These are phyloP conservation scores for Filobasidium floriforme DNA, from an alignment of 768 basidiomycete species.

Conservation along the genomic window DNA sequence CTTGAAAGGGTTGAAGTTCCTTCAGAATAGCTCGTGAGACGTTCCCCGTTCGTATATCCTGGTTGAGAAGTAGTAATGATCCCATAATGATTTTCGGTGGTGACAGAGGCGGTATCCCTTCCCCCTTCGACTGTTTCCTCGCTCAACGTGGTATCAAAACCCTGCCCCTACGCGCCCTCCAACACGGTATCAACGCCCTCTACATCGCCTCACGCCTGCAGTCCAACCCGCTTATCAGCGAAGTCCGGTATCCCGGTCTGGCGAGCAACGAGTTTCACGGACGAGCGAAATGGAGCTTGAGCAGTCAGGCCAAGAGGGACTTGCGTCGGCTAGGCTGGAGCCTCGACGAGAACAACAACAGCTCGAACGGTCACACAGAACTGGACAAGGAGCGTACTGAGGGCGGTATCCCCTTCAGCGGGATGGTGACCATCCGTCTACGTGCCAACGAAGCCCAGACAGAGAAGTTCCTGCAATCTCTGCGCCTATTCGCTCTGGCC, in stretches of 20 bases:
- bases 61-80: not conserved
- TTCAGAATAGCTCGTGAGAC: constrained; percentile 62
- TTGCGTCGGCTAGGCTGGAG: constrained; percentile 48
- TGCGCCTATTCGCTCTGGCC: constrained; percentile 68
- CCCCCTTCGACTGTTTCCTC: constrained; percentile 81
- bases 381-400: constrained; percentile 1
- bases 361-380: not conserved
- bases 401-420: constrained; percentile 74
- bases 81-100: constrained; percentile 1
- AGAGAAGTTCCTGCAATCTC: constrained; percentile 59
- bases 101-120: constrained; percentile 46
- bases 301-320: constrained; percentile 63
- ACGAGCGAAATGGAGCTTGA: constrained; percentile 55
- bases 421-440: constrained; percentile 74
- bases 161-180: constrained; percentile 74
- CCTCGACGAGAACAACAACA: constrained; percentile 36
- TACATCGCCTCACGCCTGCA: constrained; percentile 60
- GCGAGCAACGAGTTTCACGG: constrained; percentile 59
- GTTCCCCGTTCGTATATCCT: not conserved
- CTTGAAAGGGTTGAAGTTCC: constrained; percentile 61
- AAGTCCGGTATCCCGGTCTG: constrained; percentile 81
- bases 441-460: constrained; percentile 49
- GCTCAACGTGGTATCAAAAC: constrained; percentile 88
- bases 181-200: constrained; percentile 77
- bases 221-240: constrained; percentile 56